These are phyloP conservation scores for Helianthus tuberosus DNA, from an alignment of 129 eudicot species.

Conservation along the genomic window DNA sequence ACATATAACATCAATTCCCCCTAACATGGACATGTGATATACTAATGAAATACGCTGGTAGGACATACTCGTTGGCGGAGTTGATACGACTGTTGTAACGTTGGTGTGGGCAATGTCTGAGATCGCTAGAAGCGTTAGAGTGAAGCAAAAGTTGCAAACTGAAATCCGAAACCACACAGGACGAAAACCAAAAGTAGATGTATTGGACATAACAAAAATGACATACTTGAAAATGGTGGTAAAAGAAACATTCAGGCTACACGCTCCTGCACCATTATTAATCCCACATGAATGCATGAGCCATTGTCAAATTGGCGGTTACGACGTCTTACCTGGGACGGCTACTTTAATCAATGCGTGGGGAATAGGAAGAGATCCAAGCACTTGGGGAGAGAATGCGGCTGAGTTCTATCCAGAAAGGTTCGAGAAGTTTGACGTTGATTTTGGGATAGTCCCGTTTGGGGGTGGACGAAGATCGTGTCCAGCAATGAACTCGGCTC, in stretches of 20 bases:
- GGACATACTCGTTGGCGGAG: constrained; percentile 36
- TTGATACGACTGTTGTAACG: constrained; percentile 48
- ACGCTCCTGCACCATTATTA: constrained; percentile 53
- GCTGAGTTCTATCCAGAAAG: constrained; percentile 65
- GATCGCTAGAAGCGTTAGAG: constrained; percentile 35
- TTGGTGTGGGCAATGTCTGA: constrained; percentile 80
- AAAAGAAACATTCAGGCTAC: constrained; percentile 58
- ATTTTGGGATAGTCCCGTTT: constrained; percentile 36
- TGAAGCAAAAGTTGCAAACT: constrained; percentile 50
- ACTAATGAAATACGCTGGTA: constrained; percentile 9
- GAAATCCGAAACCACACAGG: constrained; percentile 39
- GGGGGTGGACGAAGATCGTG: constrained; percentile 64
- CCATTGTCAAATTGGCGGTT: constrained; percentile 38
- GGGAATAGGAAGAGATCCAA: constrained; percentile 56
- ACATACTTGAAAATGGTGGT: constrained; percentile 57
- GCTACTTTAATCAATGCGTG: constrained; percentile 47
- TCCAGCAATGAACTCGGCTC: constrained; percentile 48
- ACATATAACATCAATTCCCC: no score
- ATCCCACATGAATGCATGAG: constrained; percentile 22
- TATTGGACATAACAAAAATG: constrained; percentile 47
- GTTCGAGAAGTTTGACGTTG: constrained; percentile 44
- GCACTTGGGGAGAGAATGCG: constrained; percentile 45
- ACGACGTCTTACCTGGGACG: constrained; percentile 41
- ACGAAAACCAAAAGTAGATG: constrained; percentile 21
- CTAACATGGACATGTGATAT: no score